Percentiles rank a stretch among this genome's conserved stretches.
Conservation (phyloP, 1,139 yeast species). For the Candida sanyaensis region DNA sequence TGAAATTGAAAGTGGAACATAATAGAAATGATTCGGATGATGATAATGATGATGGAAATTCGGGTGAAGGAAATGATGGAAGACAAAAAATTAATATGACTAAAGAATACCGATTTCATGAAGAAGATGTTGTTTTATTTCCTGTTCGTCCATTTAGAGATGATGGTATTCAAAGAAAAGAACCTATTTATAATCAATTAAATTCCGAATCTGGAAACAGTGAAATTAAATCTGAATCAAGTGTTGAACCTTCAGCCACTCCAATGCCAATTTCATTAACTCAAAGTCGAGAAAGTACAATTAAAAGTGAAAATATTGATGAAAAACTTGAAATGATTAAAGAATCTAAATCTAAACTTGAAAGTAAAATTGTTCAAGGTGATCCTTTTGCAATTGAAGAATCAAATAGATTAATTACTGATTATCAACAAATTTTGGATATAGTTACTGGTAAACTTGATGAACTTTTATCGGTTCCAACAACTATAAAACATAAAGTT, state of each 20-base stretch:
- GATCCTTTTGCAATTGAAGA: constrained; percentile 36
- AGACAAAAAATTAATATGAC: constrained; percentile 62
- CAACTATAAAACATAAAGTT: not conserved
- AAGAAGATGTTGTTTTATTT: constrained; percentile 45
- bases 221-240: not conserved
- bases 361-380: constrained; percentile 27
- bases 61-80: constrained; percentile 27
- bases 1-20: constrained; percentile 34
- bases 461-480: constrained; percentile 18
- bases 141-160: constrained; percentile 45
- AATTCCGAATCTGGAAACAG: not conserved
- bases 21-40: constrained; percentile 27
- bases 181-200: not conserved
- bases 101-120: constrained; percentile 53
- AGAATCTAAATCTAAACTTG: constrained; percentile 31
- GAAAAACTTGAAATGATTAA: constrained; percentile 31
- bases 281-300: constrained; percentile 27
- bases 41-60: constrained; percentile 13
- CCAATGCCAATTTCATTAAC: constrained; percentile 14
- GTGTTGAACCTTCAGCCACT: constrained; percentile 4
- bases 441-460: constrained; percentile 27
- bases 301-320: constrained; percentile 33
- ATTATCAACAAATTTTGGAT: constrained; percentile 33
- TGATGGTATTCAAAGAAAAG: constrained; percentile 10
- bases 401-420: constrained; percentile 29